A percentile compares a stretch with the other conserved stretches of the same genome.
phyloP scores from a whole-genome alignment of 352 stramenopile species.

The Pythium sp. region DNA sequence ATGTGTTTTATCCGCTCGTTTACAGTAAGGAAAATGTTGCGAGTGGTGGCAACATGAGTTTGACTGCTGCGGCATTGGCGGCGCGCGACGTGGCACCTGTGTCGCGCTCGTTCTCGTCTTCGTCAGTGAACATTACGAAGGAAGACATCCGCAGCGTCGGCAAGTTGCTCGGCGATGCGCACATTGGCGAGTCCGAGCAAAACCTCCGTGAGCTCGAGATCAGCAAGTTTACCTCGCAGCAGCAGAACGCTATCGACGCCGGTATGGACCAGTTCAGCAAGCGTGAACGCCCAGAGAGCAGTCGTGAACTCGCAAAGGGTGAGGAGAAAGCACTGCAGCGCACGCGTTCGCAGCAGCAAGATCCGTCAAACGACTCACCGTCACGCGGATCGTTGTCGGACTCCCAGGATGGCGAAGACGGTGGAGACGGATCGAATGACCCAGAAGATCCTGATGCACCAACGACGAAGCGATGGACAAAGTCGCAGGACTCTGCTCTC shows the following conservation, averaged over 20 bases:
- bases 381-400: constrained; percentile 18
- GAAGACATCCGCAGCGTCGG: constrained; percentile 79
- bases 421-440: constrained; percentile 22
- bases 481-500: constrained; percentile 81
- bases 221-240: constrained; percentile 45
- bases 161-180: constrained; percentile 63
- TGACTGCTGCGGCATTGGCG: constrained; percentile 31
- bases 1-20: background rate
- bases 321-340: constrained; percentile 69
- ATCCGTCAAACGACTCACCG: constrained; percentile 11
- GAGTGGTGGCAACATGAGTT: constrained; percentile 19
- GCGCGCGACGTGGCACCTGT: constrained; percentile 29
- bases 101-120: constrained; percentile 59
- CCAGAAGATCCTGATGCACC: constrained; percentile 66
- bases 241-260: constrained; percentile 28
- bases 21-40: constrained; percentile 47
- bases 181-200: constrained; percentile 78
- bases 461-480: constrained; percentile 86
- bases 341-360: constrained; percentile 42
- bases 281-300: constrained; percentile 72
- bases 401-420: constrained; percentile 35
- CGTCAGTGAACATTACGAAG: constrained; percentile 69
- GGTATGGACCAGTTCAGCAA: constrained; percentile 41
- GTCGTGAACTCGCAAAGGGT: constrained; percentile 43
- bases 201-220: constrained; percentile 79